Base-by-base conservation (phyloP, 768 basidiomycete genomes). In the Termitomyces heimii region DNA sequence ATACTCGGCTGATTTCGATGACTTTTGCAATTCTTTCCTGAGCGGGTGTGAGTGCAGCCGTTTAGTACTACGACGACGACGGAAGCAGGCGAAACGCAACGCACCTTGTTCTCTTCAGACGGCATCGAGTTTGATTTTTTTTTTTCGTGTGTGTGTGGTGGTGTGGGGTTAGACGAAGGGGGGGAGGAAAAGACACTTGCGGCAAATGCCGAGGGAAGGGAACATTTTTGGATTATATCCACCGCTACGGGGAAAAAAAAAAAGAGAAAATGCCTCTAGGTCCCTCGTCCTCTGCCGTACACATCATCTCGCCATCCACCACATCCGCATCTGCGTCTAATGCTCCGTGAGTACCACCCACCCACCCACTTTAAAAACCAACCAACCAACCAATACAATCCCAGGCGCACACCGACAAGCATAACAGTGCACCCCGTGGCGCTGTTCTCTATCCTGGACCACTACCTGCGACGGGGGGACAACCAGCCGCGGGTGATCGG, bases 401-500 rank as follows among this genome's bases (percentile, higher is more conserved):
- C 12, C 35, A 37, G 35, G 54, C 85, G 86, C 39, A 78, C 85
- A 56, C 88, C 88, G 31, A 81, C 83, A 31, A 81, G 77, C 45
- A 82, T 97, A 56, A 91, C 87, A 48, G 82, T 98, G 59, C 92
- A 95, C 69, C 94, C 96, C 13, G 88, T 92, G 52, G 94, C 92
- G 4, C 84, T 98, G 48, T 92, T 97, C 70, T 88, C 93, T 53
- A 92, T 98, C 77, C 86, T 98, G 63, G 95, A 97, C 74, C 95
- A 98, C 77, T 95, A 94, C 73, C 85, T 98, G 52, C 89, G 96
- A 18, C 84, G 93, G 59, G 86, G 83, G 40, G 85, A 89, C 63
- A 71, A 77, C 28, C 89, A 94, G 65, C 86, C 87, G 58, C 86
- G 95, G 57, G 96, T 98, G 18, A 96, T 98, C 69, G 96, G 96